Base-by-base conservation (phyloP, 306 rosid species). In the Geum urbanum region DNA sequence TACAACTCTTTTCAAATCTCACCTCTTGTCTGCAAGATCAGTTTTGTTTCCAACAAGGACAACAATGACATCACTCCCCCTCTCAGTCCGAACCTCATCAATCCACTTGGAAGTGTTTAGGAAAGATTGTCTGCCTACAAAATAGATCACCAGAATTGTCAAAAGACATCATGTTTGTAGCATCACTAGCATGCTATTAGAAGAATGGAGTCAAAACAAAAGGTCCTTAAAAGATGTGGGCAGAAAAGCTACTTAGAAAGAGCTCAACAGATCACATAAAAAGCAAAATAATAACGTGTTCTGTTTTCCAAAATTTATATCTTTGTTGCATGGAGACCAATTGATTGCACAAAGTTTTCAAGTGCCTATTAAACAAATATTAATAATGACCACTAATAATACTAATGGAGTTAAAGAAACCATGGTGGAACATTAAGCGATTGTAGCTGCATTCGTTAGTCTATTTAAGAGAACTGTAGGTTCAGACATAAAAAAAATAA, bases 11-110 rank as follows among this genome's bases (percentile, higher is more conserved):
- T 20, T 69, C 57, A 67, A 59, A 46, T 22, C 50, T 64, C 85
- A 91, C 97, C 97, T 91, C 80, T 91, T 91, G 66, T 91, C 97
- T 73, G 89, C 96, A 69, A 91, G 96, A 72, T 91, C 94, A 13
- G 97, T 88, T 84, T 91, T 91, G 84, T 91, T 91, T 58, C 96
- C 92, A 71, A 88, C 97, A 73, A 91, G 88, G 75, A 89, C 94
- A 74, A 91, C 81, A 70, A 91, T 91, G 50, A 89, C 97, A 82
- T 91, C 97, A 7, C 84, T 84, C 52, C 96, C 97, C 73, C 94
- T 75, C 84, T 91, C 97, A 69, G 92, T 87, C 24, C 94, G 89
- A 72, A 91, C 97, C 83, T 91, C 94, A 81, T 91, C 97, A 70
- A 91, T 89, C 96, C 97, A 91, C 83, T 84, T 91, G 63, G 80